A percentile compares a stretch with the other conserved stretches of the same genome.
These are phyloP conservation scores for Dalbergia oliveri DNA, from an alignment of 306 rosid species.

Conservation along the genomic window DNA sequence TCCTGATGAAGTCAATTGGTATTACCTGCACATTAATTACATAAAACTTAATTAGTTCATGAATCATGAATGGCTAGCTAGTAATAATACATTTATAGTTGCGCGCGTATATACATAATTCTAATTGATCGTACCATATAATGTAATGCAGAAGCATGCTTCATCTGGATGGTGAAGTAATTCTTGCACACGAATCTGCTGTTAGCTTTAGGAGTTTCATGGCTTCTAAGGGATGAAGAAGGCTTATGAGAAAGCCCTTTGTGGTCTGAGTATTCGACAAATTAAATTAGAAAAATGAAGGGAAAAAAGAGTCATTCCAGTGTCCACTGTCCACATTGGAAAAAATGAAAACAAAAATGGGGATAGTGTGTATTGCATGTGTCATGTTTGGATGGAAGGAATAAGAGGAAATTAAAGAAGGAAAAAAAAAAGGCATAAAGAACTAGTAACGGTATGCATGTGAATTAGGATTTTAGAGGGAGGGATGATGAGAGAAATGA, in stretches of 20 bases:
- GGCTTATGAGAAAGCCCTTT: not conserved
- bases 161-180: not conserved
- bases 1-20: not conserved
- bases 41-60: conserved; percentile 18
- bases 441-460: too few species aligned
- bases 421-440: too few species aligned
- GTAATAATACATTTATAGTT: too few species aligned
- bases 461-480: too few species aligned
- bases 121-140: not conserved
- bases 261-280: not conserved
- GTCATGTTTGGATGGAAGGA: not conserved
- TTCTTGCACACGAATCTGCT: not conserved
- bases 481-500: too few species aligned
- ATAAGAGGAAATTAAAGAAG: too few species aligned
- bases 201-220: not conserved
- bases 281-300: not conserved
- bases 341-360: not conserved
- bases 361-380: not conserved
- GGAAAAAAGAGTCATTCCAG: not conserved
- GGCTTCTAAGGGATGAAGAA: conserved; percentile 16
- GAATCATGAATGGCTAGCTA: not conserved
- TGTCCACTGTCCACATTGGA: not conserved
- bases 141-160: not conserved
- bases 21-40: conserved; percentile 9
- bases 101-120: too few species aligned